These are phyloP conservation scores for Lichtheimia hyalospora DNA, from an alignment of 371 early-diverging fungal species.

Conservation along the genomic window DNA sequence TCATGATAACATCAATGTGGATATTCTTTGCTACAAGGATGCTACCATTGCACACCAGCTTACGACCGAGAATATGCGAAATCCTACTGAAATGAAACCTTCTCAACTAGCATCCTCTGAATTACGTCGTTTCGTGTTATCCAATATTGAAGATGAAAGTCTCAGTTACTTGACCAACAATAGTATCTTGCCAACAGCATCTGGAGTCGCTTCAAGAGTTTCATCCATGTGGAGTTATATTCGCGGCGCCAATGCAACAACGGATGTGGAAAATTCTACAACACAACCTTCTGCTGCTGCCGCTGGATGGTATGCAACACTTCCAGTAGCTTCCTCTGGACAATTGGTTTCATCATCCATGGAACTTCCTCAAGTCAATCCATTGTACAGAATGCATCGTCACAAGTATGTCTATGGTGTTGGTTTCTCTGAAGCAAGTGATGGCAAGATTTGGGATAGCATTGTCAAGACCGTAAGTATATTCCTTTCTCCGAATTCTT, in stretches of 20 bases:
- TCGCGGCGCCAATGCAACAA: slow-evolving; percentile 16
- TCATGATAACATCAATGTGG: slow-evolving; percentile 58
- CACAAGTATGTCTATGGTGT: slow-evolving; percentile 73
- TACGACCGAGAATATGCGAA: slow-evolving; percentile 50
- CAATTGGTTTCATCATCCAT: slow-evolving; percentile 32
- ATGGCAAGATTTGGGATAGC: slow-evolving; percentile 66
- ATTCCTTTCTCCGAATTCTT: not conserved
- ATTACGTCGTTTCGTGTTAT: slow-evolving; percentile 61
- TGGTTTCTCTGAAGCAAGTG: slow-evolving; percentile 37
- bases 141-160: slow-evolving; percentile 55
- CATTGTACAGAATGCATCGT: slow-evolving; percentile 43
- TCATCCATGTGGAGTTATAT: slow-evolving; percentile 29
- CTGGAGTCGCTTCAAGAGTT: slow-evolving; percentile 25
- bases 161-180: slow-evolving; percentile 26
- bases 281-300: slow-evolving; percentile 2
- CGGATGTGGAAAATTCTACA: slow-evolving; percentile 12
- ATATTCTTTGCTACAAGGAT: slow-evolving; percentile 65
- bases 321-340: slow-evolving; percentile 22
- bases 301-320: slow-evolving; percentile 18
- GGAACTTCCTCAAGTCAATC: slow-evolving; percentile 73
- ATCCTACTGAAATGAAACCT: slow-evolving; percentile 39
- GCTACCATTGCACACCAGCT: slow-evolving; percentile 62
- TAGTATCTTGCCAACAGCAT: slow-evolving; percentile 25
- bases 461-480: slow-evolving; percentile 62
- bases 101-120: slow-evolving; percentile 53